Evolutionary conservation across 495 filamentous ascomycete genomes (phyloP), one percentile per base, ranked within the genome.

Genomic region (Talaromyces ruber): DNA sequence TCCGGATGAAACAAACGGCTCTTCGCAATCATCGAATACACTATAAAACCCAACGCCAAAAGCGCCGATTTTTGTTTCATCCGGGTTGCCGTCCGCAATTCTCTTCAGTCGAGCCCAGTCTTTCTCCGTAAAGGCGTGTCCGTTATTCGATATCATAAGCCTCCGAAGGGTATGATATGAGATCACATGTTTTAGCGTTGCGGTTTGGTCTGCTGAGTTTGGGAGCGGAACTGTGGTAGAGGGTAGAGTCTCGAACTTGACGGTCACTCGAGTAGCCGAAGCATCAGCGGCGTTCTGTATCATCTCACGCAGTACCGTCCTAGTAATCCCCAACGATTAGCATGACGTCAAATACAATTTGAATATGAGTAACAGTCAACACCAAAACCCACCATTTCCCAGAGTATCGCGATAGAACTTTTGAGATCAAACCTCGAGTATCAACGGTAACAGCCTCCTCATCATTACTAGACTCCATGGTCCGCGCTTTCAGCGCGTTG

Each of bases 361-460:
- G 22, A 39, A 61, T 54, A 30, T 61, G 66, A 6, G 82, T 85
- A 18, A 83, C 86, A 39, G 52, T 11, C 14, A 32, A 18, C 22
- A 32, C 22, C 28, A 47, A 8, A 8, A 61, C 66, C 1, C 63
- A 81, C 86, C 92, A 96, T 76, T 98, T 93, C 61, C 94, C 92
- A 8, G 92, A 94, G 72, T 98, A 98, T 62, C 94, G 79, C 18
- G 94, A 93, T 45, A 98, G 82, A 1, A 98, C 92, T 74, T 99
- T 99, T 72, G 97, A 96, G 63, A 99, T 97, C 66, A 99, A 77
- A 29, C 93, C 95, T 66, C 95, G 80, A 25, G 94, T 99, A 69
- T 99, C 96, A 60, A 98, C 95, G 0, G 95, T 99, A 37, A 99
- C 95, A n/a, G 94, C 95, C 71, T 97, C 93, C 68, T 97, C 94